phyloP scores from a whole-genome alignment of 2,329 filamentous ascomycete genomes.

The Venturia effusa region DNA sequence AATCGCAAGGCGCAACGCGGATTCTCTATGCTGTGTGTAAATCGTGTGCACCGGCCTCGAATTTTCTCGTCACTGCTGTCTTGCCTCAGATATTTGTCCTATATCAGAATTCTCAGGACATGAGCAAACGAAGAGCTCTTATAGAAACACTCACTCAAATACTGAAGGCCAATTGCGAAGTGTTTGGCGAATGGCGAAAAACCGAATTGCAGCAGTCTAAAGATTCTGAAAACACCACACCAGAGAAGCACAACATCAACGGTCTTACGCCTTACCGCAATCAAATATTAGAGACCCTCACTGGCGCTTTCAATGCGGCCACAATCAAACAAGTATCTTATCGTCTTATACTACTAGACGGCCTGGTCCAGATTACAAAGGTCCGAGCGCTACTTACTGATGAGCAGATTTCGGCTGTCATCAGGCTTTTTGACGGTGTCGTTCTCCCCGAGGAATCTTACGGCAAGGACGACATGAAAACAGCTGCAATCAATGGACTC shows the following conservation, averaged over 20 bases:
- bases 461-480: constrained; percentile 45
- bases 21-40: constrained; percentile 48
- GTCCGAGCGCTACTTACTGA: constrained; percentile 31
- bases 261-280: constrained; percentile 29
- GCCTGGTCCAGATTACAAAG: constrained; percentile 32
- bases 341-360: constrained; percentile 33
- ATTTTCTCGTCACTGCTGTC: constrained; percentile 43
- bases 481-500: constrained; percentile 47
- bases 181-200: constrained; percentile 46
- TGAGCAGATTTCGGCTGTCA: constrained; percentile 35
- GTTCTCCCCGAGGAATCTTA: constrained; percentile 48
- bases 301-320: constrained; percentile 32
- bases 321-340: constrained; percentile 40
- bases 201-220: constrained; percentile 18
- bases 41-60: constrained; percentile 44
- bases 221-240: constrained; percentile 25
- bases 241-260: constrained; percentile 18
- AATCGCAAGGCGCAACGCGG: constrained; percentile 52
- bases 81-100: constrained; percentile 48
- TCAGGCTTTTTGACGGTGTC: constrained; percentile 51
- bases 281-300: constrained; percentile 31
- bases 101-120: constrained; percentile 50
- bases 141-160: constrained; percentile 50
- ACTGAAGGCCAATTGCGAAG: constrained; percentile 44
- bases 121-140: constrained; percentile 51